Percentiles rank a stretch among this genome's conserved stretches.
Conservation (phyloP, 352 stramenopile species). For the Globisporangium ultimum region DNA sequence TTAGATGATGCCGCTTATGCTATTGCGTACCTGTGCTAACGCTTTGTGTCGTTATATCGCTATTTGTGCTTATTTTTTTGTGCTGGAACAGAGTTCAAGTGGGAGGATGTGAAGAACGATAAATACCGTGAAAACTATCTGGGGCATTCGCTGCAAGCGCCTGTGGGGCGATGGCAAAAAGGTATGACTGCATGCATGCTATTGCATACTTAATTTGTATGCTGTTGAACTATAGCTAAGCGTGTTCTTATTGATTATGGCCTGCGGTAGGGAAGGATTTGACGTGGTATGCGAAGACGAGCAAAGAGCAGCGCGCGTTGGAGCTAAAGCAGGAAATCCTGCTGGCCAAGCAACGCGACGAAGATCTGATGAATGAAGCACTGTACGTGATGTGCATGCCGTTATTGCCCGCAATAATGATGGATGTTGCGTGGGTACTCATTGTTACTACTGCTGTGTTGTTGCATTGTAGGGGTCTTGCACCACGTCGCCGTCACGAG, state of each 20-base stretch:
- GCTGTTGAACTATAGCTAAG: no score
- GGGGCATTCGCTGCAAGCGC: slow-evolving; percentile 83
- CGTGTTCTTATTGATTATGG: no score
- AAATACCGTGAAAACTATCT: slow-evolving; percentile 92
- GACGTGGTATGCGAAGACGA: slow-evolving; percentile 87
- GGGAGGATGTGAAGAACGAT: slow-evolving; percentile 93
- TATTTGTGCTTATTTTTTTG: neutral
- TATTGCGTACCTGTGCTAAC: no score
- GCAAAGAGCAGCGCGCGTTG: slow-evolving; percentile 43
- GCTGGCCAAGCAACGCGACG: slow-evolving; percentile 77
- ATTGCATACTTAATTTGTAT: no score
- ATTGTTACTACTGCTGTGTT: neutral
- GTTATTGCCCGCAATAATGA: neutral
- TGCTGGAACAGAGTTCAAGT: slow-evolving; percentile 79
- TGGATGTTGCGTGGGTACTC: neutral
- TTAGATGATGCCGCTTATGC: no score
- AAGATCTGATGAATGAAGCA: slow-evolving; percentile 89
- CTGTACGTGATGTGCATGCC: slow-evolving; percentile 40
- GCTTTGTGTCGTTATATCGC: slow-evolving; percentile 1
- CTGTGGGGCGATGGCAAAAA: slow-evolving; percentile 88
- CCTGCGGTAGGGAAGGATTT: slow-evolving; percentile 67
- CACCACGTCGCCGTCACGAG: slow-evolving; percentile 44
- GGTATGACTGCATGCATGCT: no score
- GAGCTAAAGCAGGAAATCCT: slow-evolving; percentile 61
- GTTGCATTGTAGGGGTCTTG: slow-evolving; percentile 46